phyloP scores from a whole-genome alignment of 441 rosid genomes.

The Mallotus japonicus region DNA sequence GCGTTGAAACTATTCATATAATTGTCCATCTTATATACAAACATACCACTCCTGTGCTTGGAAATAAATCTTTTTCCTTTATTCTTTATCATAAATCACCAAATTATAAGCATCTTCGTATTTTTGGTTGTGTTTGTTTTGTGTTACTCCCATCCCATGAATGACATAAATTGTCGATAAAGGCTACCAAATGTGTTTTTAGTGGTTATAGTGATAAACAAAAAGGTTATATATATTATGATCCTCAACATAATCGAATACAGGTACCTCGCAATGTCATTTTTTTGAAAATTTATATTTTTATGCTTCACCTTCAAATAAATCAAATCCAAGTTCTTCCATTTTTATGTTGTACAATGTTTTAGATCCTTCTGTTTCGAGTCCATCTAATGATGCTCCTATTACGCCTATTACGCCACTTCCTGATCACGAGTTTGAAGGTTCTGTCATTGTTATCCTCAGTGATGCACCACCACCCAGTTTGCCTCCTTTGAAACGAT shows the following conservation, averaged over 20 bases:
- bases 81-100: neutral
- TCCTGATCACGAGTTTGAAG: neutral
- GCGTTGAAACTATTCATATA: neutral
- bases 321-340: no score
- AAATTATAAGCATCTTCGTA: neutral
- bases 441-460: neutral
- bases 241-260: neutral
- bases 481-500: neutral
- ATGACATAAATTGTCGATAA: neutral
- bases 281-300: neutral
- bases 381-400: no score
- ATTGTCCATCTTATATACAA: neutral
- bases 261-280: neutral
- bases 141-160: neutral
- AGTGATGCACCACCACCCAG: neutral
- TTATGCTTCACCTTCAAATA: neutral
- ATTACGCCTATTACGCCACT: neutral
- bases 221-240: constrained; percentile 1
- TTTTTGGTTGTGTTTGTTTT: constrained; percentile 5
- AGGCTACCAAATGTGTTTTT: neutral
- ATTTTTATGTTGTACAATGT: no score
- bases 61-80: constrained; percentile 6
- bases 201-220: constrained; percentile 1
- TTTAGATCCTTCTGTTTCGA: neutral
- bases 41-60: neutral